Base-by-base conservation (phyloP, 2,329 filamentous ascomycete species). In the Colletotrichum simmondsii region DNA sequence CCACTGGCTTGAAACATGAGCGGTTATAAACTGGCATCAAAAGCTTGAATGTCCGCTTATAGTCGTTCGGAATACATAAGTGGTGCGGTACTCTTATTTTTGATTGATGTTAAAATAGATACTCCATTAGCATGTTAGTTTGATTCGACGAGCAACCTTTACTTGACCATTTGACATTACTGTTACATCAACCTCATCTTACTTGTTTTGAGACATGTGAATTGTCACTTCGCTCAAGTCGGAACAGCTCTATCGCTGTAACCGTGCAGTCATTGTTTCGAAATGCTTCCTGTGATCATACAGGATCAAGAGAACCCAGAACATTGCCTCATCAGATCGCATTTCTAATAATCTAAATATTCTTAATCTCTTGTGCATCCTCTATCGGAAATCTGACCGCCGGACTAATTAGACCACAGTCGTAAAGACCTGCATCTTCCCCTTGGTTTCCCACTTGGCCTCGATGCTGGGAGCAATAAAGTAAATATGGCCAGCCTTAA, bases 401-500 rank as follows among this genome's bases (percentile, higher is more conserved):
- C 32, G 5, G 32, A 11, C 3, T 4, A 1, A 3, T 49, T 7
- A 74, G 10, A 75, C 69, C 5, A 82, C 80, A 14, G 82, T 83
- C 78, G 82, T 84, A 59, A 82, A 80, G 2, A 83, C 75, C 67
- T 85, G 81, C 76, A 85, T 73, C 4, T 77, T 79, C 1, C 71
- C 58, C 30, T 78, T 76, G 3, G 79, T 81, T 71, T 80, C 77
- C 77, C 79, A 83, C 52, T 77, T 77, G 2, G 82, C 64, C 22
- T 76, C 71, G 3, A 83, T 77, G 0, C 88, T 89, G 3, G 89
- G 88, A 1, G 88, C 91, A n/a, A 94, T 82, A 79, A 92, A 94
- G 78, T 87, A 94, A 12, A 93, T 89, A 75, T 85, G 89, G 0
- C 92, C 93, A 78, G 91, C 89, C 30, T 86, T 87, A 58, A 93